These are phyloP conservation scores for Byssochlamys sp. DNA, from an alignment of 2,329 filamentous ascomycete species.

Conservation along the genomic window DNA sequence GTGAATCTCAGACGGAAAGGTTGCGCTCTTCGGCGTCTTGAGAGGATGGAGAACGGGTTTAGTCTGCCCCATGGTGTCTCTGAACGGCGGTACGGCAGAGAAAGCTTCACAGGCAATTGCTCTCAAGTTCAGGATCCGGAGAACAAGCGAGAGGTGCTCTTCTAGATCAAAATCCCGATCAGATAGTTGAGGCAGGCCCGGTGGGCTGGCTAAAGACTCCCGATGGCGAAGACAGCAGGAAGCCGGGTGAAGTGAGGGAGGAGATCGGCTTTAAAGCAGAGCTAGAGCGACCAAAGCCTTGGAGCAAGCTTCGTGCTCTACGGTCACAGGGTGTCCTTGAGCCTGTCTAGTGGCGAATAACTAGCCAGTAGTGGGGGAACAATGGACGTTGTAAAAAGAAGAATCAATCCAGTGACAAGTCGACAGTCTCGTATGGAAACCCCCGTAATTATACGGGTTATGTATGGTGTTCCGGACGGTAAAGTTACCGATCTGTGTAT, in stretches of 20 bases:
- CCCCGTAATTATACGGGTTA: constrained; percentile 2
- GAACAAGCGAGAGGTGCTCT: background rate
- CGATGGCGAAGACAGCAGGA: background rate
- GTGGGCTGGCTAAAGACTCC: background rate
- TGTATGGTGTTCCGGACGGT: constrained; percentile 2
- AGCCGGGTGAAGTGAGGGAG: background rate
- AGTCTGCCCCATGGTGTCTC: constrained; percentile 16
- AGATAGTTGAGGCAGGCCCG: background rate
- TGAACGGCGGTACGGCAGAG: constrained; percentile 1
- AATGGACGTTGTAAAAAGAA: background rate
- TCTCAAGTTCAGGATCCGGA: background rate
- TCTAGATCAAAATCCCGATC: background rate
- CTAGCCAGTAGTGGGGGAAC: background rate
- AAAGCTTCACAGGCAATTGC: background rate
- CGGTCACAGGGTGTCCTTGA: constrained; percentile 5
- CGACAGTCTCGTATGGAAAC: background rate
- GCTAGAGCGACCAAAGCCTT: background rate
- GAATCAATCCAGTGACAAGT: constrained; percentile 2
- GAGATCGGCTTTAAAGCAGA: background rate
- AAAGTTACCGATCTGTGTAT: constrained; percentile 1
- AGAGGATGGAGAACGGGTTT: constrained; percentile 33
- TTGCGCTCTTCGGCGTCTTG: constrained; percentile 35
- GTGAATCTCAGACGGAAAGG: constrained; percentile 47
- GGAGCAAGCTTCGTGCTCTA: background rate
- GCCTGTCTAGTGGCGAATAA: background rate